These are phyloP conservation scores for Huntiella abstrusa DNA, from an alignment of 2,329 filamentous ascomycete genomes.

Conservation along the genomic window DNA sequence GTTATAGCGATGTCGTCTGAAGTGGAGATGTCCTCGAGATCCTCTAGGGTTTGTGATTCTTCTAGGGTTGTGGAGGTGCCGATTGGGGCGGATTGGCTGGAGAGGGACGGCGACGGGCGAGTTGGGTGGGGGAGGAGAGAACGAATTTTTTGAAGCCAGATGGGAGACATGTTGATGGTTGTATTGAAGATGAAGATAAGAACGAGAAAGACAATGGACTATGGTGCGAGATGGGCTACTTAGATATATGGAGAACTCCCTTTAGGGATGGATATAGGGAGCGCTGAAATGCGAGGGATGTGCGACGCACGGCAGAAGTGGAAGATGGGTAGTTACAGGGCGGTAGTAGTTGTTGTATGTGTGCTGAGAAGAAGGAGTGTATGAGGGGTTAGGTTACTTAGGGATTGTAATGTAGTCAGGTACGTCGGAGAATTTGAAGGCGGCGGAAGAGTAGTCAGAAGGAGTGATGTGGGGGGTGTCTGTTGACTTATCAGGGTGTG, in stretches of 20 bases:
- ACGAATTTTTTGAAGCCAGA: background rate
- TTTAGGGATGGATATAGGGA: background rate
- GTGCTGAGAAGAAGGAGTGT: constrained; percentile 68
- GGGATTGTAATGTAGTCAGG: no score
- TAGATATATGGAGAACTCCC: no score
- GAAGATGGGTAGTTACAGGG: constrained; percentile 17
- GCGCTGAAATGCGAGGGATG: background rate
- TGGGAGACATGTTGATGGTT: background rate
- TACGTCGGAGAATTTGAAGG: no score
- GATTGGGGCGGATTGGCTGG: background rate
- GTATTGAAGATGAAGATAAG: background rate
- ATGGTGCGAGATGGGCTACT: no score
- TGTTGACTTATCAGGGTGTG: no score
- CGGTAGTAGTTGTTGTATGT: constrained; percentile 75
- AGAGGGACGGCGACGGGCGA: background rate
- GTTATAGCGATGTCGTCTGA: background rate
- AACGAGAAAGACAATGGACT: no score
- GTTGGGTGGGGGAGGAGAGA: background rate
- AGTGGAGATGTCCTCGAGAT: background rate
- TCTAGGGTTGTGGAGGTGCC: background rate
- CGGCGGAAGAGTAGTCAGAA: no score
- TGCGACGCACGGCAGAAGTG: background rate
- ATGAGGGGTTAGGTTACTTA: constrained; percentile 35
- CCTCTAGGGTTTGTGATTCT: no score
- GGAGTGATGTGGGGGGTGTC: no score